phyloP scores from a whole-genome alignment of 495 filamentous ascomycete species.

The Daldinia childiae region DNA sequence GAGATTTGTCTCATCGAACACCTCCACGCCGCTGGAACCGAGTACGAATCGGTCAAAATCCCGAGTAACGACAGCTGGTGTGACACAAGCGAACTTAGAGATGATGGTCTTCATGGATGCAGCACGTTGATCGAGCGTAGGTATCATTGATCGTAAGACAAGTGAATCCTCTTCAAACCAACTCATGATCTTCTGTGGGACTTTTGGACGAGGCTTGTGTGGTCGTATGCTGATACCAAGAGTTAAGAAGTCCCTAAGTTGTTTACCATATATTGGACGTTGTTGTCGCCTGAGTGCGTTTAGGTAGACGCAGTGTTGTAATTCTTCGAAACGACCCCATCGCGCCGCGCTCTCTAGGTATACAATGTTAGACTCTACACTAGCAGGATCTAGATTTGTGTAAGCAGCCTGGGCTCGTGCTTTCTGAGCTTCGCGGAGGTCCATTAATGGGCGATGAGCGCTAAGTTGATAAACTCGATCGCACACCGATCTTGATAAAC shows the following conservation, averaged over 20 bases:
- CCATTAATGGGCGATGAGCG: conserved; percentile 68
- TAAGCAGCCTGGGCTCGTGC: conserved; percentile 67
- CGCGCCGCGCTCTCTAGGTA: conserved; percentile 77
- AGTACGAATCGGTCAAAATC: conserved; percentile 76
- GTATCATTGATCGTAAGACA: conserved; percentile 75
- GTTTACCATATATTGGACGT: conserved; percentile 80
- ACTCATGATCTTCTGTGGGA: conserved; percentile 65
- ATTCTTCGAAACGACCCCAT: conserved; percentile 77
- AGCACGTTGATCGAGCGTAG: conserved; percentile 76
- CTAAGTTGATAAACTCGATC: conserved; percentile 71
- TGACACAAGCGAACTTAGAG: conserved; percentile 88
- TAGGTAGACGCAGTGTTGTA: conserved; percentile 81
- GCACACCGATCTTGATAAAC: conserved; percentile 67
- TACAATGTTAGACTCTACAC: conserved; percentile 73
- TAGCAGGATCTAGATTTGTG: conserved; percentile 66
- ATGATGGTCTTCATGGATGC: conserved; percentile 76
- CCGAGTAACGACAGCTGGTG: conserved; percentile 82
- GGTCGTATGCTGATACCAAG: conserved; percentile 66
- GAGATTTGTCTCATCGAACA: conserved; percentile 63
- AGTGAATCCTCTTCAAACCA: conserved; percentile 79
- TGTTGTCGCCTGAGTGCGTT: conserved; percentile 84
- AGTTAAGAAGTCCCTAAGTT: conserved; percentile 74
- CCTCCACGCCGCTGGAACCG: conserved; percentile 66
- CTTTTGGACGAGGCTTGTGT: conserved; percentile 62
- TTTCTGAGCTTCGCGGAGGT: conserved; percentile 70